Percentiles rank a stretch among this genome's conserved stretches.
Evolutionary conservation across 768 basidiomycete species (phyloP).

Genomic region (Agaricus subrufescens): DNA sequence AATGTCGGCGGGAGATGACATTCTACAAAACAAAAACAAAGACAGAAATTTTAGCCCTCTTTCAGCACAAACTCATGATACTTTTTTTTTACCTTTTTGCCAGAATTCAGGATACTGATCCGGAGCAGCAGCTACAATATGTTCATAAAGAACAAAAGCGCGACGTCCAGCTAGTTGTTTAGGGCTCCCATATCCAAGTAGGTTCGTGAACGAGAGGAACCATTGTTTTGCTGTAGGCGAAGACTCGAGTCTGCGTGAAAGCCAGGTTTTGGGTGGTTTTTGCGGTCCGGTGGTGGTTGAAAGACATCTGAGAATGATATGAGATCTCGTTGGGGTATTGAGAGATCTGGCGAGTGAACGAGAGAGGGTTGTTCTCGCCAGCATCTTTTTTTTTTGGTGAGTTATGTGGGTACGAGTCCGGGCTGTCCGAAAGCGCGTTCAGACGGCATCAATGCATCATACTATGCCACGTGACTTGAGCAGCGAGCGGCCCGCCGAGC

Average conservation of each 20-base stretch:
- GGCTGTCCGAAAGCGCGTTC: too few relatives aligned
- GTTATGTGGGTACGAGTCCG: not conserved
- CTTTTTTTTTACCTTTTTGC: conserved; percentile 43
- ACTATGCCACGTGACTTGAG: too few relatives aligned
- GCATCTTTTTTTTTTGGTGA: not conserved
- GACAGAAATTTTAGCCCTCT: too few relatives aligned
- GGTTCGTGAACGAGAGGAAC: conserved; percentile 43
- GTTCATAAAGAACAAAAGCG: conserved; percentile 53
- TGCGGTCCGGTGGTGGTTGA: not conserved
- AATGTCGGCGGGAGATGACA: conserved; percentile 88
- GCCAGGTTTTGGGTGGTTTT: conserved; percentile 38
- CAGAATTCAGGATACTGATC: conserved; percentile 62
- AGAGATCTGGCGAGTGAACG: not conserved
- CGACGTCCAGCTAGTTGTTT: conserved; percentile 59
- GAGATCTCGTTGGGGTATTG: not conserved
- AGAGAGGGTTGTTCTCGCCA: conserved; percentile 2
- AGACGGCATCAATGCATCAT: too few relatives aligned
- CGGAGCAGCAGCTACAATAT: conserved; percentile 48
- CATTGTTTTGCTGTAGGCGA: conserved; percentile 41
- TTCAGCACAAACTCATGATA: too few relatives aligned
- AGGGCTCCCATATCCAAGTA: conserved; percentile 56
- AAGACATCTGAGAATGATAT: not conserved
- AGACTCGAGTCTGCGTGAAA: conserved; percentile 47
- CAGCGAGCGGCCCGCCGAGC: too few relatives aligned
- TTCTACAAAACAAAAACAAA: conserved; percentile 35